Evolutionary conservation across 176 grass and related monocot species (phyloP), one percentile per base, ranked within the genome.

Genomic region (Eragrostis nindensis): DNA sequence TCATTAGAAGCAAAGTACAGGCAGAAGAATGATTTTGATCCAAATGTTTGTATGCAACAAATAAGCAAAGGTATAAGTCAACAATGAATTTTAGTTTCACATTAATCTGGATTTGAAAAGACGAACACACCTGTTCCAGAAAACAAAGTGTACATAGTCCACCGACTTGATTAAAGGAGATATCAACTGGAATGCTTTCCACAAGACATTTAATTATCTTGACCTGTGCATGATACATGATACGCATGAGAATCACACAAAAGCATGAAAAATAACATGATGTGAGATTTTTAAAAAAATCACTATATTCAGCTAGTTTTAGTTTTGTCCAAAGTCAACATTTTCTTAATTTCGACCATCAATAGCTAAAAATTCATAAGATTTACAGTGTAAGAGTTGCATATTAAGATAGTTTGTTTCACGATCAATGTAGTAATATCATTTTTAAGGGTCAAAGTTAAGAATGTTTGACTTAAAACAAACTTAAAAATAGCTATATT

Each of bases 191-290:
- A 90, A 97, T 97, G 82, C 94, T 92, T 71, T 92, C 95, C 74
- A 97, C 95, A 62, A 97, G 89, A 83, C 95, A 97, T 79, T 97
- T 97, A 70, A 97, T 94, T 78, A 97, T 87, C 83, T 97, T 97
- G 57, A 97, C 95, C 95, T 97, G 95, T 43, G 74, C 48, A 82
- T 62, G 71, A 84, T 64, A 59, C 47, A 91, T 16, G 16, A 70
- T 74, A 85, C 71, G 77, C 47, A 57, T 22, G 36, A 83, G 74
- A 75, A 76, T 19, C 49, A 41, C 71, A 74, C 4, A 70, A 46
- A 78, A 70, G 54, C 3, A 69, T 75, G 15, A 40, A n/a, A 66
- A 26, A 71, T 7, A 62, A 15, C 29, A 68, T 68, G 54, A 57
- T 9, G 39, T 21, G 75, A 27, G n/a, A n/a, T n/a, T n/a, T n/a